Conservation (phyloP, 768 basidiomycete genomes). For the Lactarius tabidus region DNA sequence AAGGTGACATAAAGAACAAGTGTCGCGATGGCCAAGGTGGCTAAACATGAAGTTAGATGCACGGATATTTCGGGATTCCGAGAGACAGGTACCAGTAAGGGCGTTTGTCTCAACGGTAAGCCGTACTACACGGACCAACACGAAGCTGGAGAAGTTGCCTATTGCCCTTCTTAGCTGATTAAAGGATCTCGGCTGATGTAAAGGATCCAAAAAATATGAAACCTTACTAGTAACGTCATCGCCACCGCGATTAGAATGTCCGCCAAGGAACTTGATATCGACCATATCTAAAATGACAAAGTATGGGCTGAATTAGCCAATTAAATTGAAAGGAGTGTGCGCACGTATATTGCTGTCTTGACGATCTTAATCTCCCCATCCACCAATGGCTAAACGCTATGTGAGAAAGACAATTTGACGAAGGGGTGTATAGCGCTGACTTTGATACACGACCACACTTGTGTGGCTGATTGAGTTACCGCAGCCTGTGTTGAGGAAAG, state of each 20-base stretch:
- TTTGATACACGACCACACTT: neutral
- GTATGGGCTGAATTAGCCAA: neutral
- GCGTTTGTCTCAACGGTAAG: neutral
- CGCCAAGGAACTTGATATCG: neutral
- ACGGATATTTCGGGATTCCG: neutral
- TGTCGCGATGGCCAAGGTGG: neutral
- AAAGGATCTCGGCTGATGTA: neutral
- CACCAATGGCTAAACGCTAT: neutral
- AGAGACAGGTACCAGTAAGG: neutral
- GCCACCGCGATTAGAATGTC: neutral
- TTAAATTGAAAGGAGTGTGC: neutral
- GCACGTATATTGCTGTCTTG: neutral
- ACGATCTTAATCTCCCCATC: neutral
- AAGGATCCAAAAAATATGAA: neutral
- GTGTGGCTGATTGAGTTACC: neutral
- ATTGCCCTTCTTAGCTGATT: neutral
- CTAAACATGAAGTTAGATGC: neutral
- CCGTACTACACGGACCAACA: neutral
- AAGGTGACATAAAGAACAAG: neutral
- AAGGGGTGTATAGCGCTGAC: neutral
- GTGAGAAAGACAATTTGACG: neutral
- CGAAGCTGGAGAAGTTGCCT: neutral
- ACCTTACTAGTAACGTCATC: neutral
- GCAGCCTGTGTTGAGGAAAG: neutral
- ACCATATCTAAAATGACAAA: neutral